These are phyloP conservation scores for Phaffomyces opuntiae DNA, from an alignment of 805 yeast genomes.

Conservation along the genomic window DNA sequence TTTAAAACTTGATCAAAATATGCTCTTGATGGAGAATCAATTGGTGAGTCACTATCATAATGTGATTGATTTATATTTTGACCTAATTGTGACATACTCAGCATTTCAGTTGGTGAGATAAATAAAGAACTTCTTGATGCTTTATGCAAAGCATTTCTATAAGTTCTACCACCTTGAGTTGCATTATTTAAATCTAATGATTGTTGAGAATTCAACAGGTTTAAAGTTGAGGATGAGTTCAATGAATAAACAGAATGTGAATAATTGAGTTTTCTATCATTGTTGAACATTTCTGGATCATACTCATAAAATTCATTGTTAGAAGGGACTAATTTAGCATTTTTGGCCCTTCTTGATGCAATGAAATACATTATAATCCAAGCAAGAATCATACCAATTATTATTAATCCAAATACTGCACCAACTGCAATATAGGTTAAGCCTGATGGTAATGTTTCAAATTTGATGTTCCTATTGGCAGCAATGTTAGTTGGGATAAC, in stretches of 20 bases:
- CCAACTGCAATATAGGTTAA: slow-evolving; percentile 79
- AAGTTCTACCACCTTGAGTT: slow-evolving; percentile 18
- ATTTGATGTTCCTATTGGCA: slow-evolving; percentile 49
- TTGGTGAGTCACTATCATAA: slow-evolving; percentile 13
- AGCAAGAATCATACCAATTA: slow-evolving; percentile 19
- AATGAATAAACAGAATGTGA: slow-evolving; percentile 25
- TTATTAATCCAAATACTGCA: slow-evolving; percentile 46
- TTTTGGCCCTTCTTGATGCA: slow-evolving; percentile 24
- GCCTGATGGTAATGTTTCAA: slow-evolving; percentile 49
- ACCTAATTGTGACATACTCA: slow-evolving; percentile 17
- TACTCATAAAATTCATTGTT: slow-evolving; percentile 14
- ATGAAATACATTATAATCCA: slow-evolving; percentile 19
- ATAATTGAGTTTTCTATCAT: slow-evolving; percentile 14
- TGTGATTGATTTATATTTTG: slow-evolving; percentile 2
- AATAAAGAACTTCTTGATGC: slow-evolving; percentile 39
- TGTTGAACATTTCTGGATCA: slow-evolving; percentile 17
- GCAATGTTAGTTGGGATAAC: slow-evolving; percentile 16
- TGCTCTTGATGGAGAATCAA: slow-evolving; percentile 17
- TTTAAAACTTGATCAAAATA: slow-evolving; percentile 6
- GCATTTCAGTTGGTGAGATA: slow-evolving; percentile 43
- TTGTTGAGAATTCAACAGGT: slow-evolving; percentile 15
- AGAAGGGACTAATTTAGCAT: slow-evolving; percentile 3
- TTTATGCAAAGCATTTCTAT: slow-evolving; percentile 18
- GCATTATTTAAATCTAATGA: slow-evolving; percentile 10
- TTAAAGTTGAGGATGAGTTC: slow-evolving; percentile 25